Evolutionary conservation across 352 stramenopile species (phyloP).

Genomic region (Phytophthora niederhauseri): DNA sequence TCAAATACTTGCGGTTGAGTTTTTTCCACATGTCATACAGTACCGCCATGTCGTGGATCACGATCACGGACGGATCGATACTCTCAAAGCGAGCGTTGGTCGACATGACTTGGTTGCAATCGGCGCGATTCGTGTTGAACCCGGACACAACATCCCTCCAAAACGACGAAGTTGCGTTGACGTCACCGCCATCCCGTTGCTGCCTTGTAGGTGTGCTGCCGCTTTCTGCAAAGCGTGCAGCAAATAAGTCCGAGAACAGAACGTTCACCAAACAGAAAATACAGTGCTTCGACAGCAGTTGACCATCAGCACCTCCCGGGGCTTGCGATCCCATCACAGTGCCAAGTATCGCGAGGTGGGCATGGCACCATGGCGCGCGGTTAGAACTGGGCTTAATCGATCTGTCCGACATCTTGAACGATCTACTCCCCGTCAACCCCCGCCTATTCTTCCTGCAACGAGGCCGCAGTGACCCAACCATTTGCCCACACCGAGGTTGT

Average conservation of each 20-base stretch:
- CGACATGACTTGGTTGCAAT: constrained; percentile 8
- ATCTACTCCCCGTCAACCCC: no score
- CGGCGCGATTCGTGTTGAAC: constrained; percentile 10
- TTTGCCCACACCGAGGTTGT: no score
- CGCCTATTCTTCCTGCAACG: no score
- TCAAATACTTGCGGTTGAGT: constrained; percentile 9
- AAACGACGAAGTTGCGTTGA: constrained; percentile 7
- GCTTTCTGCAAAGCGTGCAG: constrained; percentile 5
- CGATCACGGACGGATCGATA: constrained; percentile 3
- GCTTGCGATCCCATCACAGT: neutral
- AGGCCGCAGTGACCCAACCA: no score
- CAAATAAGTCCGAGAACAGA: constrained; percentile 16
- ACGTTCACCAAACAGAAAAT: constrained; percentile 10
- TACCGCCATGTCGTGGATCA: constrained; percentile 3
- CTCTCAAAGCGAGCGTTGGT: constrained; percentile 2
- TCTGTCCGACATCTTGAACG: no score
- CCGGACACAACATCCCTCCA: constrained; percentile 9
- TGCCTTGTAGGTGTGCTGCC: constrained; percentile 1
- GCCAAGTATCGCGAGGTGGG: neutral
- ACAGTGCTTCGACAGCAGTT: constrained; percentile 9
- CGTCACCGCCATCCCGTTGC: constrained; percentile 4
- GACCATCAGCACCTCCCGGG: neutral
- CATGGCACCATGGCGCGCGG: no score
- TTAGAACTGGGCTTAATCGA: no score
- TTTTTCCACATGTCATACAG: constrained; percentile 12